A percentile compares a stretch with the other conserved stretches of the same genome.
phyloP scores from a whole-genome alignment of 805 yeast species.

The Yarrowia sp. region DNA sequence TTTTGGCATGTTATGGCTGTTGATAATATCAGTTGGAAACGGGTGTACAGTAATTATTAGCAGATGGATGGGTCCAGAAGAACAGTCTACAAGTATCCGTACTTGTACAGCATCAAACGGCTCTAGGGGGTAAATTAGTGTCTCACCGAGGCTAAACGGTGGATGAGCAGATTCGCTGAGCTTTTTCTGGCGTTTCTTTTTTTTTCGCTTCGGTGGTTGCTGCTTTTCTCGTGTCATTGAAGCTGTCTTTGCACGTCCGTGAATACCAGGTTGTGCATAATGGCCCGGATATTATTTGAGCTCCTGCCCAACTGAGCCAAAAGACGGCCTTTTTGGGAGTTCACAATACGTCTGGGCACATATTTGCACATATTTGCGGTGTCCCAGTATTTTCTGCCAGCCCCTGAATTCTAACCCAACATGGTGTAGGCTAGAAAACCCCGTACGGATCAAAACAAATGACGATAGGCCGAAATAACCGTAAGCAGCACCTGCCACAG shows the following conservation, averaged over 20 bases:
- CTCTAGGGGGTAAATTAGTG: too few species aligned
- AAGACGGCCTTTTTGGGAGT: not conserved
- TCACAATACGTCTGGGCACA: not conserved
- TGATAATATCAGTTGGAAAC: not conserved
- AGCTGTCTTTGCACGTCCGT: not conserved
- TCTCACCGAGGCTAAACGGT: too few species aligned
- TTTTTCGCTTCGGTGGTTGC: not conserved
- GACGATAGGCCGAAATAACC: not conserved
- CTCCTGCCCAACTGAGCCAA: slow-evolving; percentile 2
- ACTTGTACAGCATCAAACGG: too few species aligned
- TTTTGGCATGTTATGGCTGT: not conserved
- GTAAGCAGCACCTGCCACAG: too few species aligned
- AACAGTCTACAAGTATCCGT: too few species aligned
- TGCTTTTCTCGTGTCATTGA: not conserved
- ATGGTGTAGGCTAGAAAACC: not conserved
- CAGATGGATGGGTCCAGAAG: too few species aligned
- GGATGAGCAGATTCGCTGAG: too few species aligned
- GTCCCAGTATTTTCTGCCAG: not conserved
- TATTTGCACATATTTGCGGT: not conserved
- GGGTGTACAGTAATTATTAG: too few species aligned
- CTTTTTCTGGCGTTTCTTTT: too few species aligned
- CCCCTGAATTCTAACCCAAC: slow-evolving; percentile 20
- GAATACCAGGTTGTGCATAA: too few species aligned
- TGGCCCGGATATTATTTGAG: not conserved
- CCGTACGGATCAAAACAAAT: not conserved